Evolutionary conservation across 441 rosid genomes (phyloP), one percentile per base, ranked within the genome.

Genomic region (Pelargonium cotyledonis): DNA sequence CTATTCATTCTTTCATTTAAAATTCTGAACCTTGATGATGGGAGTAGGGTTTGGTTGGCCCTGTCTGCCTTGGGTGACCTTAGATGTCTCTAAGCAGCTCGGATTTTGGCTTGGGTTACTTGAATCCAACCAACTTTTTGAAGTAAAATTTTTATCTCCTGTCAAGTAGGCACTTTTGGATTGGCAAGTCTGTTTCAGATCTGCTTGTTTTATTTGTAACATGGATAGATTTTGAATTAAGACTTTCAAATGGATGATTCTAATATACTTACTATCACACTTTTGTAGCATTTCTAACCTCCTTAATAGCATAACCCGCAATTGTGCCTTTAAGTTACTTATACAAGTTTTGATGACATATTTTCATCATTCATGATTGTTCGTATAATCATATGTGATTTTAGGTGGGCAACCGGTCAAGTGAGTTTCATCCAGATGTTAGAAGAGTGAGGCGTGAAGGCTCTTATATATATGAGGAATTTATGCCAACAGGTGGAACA

Each of bases 401-500:
- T 66, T 68, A 92, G 98, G 87, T 96, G 65, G 99, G 99, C 67
- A 96, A 93, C 70, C 87, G 98, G 67, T 96, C 99, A 63, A 96
- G 99, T 74, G 99, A 89, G 83, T 96, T 96, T 81, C 91, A 88
- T 77, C 97, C 99, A 63, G 99, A 96, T 62, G 96, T 89, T 41
- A 85, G 99, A 86, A 89, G 97, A 85, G 99, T 93, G 70, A 80
- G 99, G 76, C 92, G 99, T 71, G 98, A 88, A 78, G 95, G 99
- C 70, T 91, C 99, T 68, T 96, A 91, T 82, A 96, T 96, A 84
- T 96, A 96, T 31, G 99, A 96, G 85, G 99, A 96, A 82, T 96
- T 96, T 80, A 87, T 93, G 98, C 84, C 99, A 51, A 96, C 99
- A 5, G 98, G 98, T 75, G 99, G 99, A 83, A 96, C 99, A 63